Evolutionary conservation across 2,329 filamentous ascomycete species (phyloP), one percentile per base, ranked within the genome.

Genomic region (Lachnum nothofagi): DNA sequence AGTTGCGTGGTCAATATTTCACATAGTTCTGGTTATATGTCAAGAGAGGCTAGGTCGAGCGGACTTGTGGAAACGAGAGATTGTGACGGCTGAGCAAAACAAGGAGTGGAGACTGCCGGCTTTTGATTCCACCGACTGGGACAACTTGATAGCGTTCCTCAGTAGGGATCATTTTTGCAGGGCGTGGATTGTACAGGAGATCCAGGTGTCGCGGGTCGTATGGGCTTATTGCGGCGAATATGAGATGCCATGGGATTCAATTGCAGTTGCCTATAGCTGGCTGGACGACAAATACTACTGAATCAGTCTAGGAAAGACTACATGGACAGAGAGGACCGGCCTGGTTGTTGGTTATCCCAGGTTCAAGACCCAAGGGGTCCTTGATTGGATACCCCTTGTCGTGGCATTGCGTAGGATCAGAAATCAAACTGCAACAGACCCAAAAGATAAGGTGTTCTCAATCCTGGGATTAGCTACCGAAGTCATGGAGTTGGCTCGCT

Each of bases 151-250:
- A 4, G 10, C 9, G 7, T 2, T 40, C 5, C 33, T 34, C 16
- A 23, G 10, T 4, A 9, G 17, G 9, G n/a, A 22, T 0, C 33
- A 34, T 31, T 43, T 34, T 17, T 14, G 7, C 3, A 43, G 25
- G 22, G 23, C 31, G 17, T 43, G 41, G 27, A 34, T 43, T 3
- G 17, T 43, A 14, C 41, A 43, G 25, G 41, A 43, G 25, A 16
- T 43, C 5, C 19, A 20, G 19, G n/a, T 31, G 17, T 9, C 31
- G 4, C 41, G 25, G 6, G 12, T 6, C 5, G 20, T 20, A 14
- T 12, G 19, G n/a, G 41, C 20, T n/a, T 33, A 33, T n/a, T 43
- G 41, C 10, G 41, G 41, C 27, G 17, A 33, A 43, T 31, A 43
- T 19, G 41, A 43, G 41, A 20, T 43, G 14, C 9, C 1, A 4